Base-by-base conservation (phyloP, 805 yeast genomes). In the Candida vartiovaarae region DNA sequence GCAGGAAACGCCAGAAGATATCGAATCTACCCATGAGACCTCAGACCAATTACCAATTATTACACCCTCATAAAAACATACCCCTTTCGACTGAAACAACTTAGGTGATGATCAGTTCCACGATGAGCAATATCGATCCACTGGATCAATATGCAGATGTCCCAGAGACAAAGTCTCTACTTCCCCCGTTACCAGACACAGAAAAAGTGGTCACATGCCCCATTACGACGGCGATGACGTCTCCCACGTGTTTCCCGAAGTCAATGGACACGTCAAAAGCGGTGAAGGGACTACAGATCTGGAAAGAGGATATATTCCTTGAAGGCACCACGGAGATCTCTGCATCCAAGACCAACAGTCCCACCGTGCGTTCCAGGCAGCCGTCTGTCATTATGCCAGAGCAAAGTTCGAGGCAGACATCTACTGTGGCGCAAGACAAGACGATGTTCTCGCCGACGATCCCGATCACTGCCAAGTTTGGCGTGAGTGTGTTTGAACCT, bases 401-500 rank as follows among this genome's bases (percentile, higher is more conserved):
- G 20, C 20, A 15, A 15, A 15, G 20, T 15, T 15, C 20, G 20
- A 15, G 20, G 20, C 20, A 15, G 20, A 32, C 33, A 20, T 6
- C 33, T 3, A 32, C 33, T n/a, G 15, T 20, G n/a, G 7, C 33
- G n/a, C 33, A n/a, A 9, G 20, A 32, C n/a, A 6, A n/a, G 33
- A 20, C 46, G 3, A 45, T 42, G 2, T 47, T 39, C 36, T 54
- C 59, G 4, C 60, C 60, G 8, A 55, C 55, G 11, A 48, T 56
- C 5, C 47, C 56, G 10, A 45, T 55, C 26, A 53, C 52, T 25
- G 56, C 55, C 23, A 45, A 52, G 24, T 56, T 56, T 42, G 59
- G 56, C 24, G 51, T 56, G 1, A 45, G 51, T 40, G 8, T 56
- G 6, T 55, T 49, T 2, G 56, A 53, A 36, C 20, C 20, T 15